Conservation (phyloP, 163 green algal species). For the Coccomyxa subellipsoidea region DNA sequence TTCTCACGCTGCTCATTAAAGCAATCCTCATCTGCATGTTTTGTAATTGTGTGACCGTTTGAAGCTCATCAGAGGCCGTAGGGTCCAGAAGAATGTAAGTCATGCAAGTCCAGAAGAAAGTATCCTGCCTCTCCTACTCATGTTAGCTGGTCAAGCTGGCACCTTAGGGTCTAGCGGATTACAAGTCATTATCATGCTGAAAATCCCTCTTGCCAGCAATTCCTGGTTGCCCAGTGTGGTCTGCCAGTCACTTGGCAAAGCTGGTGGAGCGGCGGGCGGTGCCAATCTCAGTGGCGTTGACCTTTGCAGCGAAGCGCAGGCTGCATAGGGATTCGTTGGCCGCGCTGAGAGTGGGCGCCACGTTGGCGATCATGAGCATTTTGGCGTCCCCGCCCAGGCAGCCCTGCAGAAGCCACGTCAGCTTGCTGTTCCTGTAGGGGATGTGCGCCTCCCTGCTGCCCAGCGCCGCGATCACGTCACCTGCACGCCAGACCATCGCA, state of each 20-base stretch:
- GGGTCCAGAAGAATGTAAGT: too few species aligned
- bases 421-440: slow-evolving; percentile 95
- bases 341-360: slow-evolving; percentile 68
- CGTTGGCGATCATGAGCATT: slow-evolving; percentile 94
- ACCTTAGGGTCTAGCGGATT: not conserved
- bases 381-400: slow-evolving; percentile 74
- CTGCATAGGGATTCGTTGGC: slow-evolving; percentile 86
- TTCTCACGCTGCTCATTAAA: too few species aligned
- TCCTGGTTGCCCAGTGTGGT: not conserved
- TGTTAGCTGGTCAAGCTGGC: not conserved
- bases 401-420: slow-evolving; percentile 87
- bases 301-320: slow-evolving; percentile 93
- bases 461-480: slow-evolving; percentile 85
- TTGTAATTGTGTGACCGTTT: too few species aligned
- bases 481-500: slow-evolving; percentile 32
- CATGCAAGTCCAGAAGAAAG: too few species aligned
- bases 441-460: slow-evolving; percentile 83
- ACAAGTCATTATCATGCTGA: too few species aligned
- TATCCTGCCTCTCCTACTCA: too few species aligned
- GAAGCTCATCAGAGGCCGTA: too few species aligned
- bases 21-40: too few species aligned
- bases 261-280: slow-evolving; percentile 32
- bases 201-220: too few species aligned
- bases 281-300: slow-evolving; percentile 82
- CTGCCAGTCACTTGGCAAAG: not conserved